These are phyloP conservation scores for Paramecium octaurelia DNA, from an alignment of 73 alveolate species.

Conservation along the genomic window DNA sequence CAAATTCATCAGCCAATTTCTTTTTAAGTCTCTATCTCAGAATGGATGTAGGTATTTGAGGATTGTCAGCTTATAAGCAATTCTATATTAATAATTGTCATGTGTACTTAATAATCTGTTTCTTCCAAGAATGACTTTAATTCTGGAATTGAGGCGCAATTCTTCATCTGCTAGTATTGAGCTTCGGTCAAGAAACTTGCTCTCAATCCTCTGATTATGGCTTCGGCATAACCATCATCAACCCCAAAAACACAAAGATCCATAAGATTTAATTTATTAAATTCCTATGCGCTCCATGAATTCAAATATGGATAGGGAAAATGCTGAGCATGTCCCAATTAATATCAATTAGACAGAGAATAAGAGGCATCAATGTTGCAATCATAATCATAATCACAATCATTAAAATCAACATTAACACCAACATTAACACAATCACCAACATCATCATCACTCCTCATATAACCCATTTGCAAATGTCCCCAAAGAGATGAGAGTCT, in stretches of 20 bases:
- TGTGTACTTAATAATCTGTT: conserved; percentile 53
- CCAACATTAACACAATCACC: background rate
- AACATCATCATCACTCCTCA: background rate
- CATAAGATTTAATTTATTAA: conserved; percentile 50
- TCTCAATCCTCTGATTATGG: conserved; percentile 94
- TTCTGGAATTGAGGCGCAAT: conserved; percentile 71
- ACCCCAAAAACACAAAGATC: conserved; percentile 91
- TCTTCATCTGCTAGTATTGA: conserved; percentile 85
- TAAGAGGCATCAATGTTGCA: background rate
- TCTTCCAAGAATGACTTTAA: conserved; percentile 61
- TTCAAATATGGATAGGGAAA: background rate
- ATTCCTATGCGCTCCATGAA: background rate
- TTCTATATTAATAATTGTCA: background rate
- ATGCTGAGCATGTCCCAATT: background rate
- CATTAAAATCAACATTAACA: background rate
- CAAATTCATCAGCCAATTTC: conserved; percentile 96
- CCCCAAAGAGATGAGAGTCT: background rate
- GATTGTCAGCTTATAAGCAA: conserved; percentile 51
- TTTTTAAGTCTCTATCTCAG: conserved; percentile 79
- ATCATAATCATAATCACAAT: background rate
- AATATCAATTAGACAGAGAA: background rate
- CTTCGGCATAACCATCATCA: conserved; percentile 98
- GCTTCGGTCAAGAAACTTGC: conserved; percentile 93
- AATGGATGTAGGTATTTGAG: conserved; percentile 59
- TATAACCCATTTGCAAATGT: background rate